phyloP scores from a whole-genome alignment of 2,329 filamentous ascomycete genomes.

The Talaromyces pinophilus region DNA sequence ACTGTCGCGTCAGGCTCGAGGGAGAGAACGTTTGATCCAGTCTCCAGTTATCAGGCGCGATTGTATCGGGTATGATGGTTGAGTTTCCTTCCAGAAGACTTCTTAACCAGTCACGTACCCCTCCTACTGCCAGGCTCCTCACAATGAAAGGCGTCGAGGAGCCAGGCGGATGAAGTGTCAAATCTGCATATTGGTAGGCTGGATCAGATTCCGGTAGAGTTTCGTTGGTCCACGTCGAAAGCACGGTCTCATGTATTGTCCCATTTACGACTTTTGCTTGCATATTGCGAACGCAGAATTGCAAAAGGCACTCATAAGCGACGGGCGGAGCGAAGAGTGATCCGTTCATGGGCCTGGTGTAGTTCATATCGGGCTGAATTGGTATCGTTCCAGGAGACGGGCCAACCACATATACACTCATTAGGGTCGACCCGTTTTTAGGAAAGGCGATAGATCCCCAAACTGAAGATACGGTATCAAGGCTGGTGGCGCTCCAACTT shows the following conservation, averaged over 20 bases:
- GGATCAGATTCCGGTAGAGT: not conserved
- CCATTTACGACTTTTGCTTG: not conserved
- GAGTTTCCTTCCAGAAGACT: not conserved
- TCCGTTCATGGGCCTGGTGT: not conserved
- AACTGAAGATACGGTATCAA: not conserved
- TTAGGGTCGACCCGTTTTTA: not conserved
- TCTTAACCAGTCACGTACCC: not conserved
- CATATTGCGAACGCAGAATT: constrained; percentile 1
- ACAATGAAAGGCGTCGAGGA: not conserved
- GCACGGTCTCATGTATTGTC: not conserved
- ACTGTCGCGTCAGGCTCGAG: not conserved
- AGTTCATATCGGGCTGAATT: not conserved
- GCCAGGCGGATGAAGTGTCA: not conserved
- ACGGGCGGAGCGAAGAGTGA: not conserved
- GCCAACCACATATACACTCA: not conserved
- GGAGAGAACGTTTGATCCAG: not conserved
- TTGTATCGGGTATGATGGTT: not conserved
- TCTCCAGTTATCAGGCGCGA: not conserved
- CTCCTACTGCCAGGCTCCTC: not conserved
- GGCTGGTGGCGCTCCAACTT: not conserved
- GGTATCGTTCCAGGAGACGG: not conserved
- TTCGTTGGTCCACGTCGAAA: not conserved
- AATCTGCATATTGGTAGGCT: not conserved
- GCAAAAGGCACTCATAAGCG: not conserved
- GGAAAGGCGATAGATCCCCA: not conserved